Evolutionary conservation across 2,329 filamentous ascomycete species (phyloP), one percentile per base, ranked within the genome.

Genomic region (Botrytis galanthina): DNA sequence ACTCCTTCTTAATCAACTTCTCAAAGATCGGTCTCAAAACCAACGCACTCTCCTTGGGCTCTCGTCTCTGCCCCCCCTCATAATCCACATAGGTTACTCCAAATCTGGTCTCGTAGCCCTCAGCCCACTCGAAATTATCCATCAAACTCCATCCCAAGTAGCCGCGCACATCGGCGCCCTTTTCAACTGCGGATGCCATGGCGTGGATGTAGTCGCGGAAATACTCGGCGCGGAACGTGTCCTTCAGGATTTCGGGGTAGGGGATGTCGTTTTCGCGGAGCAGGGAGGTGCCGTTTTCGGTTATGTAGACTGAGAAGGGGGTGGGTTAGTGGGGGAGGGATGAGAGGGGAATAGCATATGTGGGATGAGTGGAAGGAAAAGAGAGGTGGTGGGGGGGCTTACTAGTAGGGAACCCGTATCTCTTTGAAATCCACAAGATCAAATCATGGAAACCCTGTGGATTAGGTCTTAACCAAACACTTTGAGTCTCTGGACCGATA

Each of bases 71-170:
- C 37, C 89, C 91, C 77, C 93, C 88, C 78, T 89, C 84, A 81
- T 96, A 97, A 83, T 97, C 93, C 70, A 97, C 93, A 81, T 87
- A 96, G 10, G 91, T 93, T 73, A 94, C 93, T 39, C 93, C 93
- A 79, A 97, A 97, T 59, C 93, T 88, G 61, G 93, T 96, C 84
- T 93, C 91, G 80, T 95, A 97, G 18, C 93, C 93, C 81, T 97
- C 93, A n/a, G 93, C 92, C 80, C 80, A 81, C 76, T 81, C 80
- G 72, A 81, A 81, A 70, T 81, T 81, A 73, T 97, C 94, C 87
- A 97, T 89, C 76, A 97, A 86, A 81, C 91, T 94, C 93, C 94
- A 97, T 26, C 92, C 93, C 85, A 95, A 89, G 83, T 96, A 97
- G 6, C 90, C 93, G 77, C 87, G 86, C 72, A 95, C 91, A 79